phyloP scores from a whole-genome alignment of 2,329 filamentous ascomycete genomes.

The Aureobasidium sp. region DNA sequence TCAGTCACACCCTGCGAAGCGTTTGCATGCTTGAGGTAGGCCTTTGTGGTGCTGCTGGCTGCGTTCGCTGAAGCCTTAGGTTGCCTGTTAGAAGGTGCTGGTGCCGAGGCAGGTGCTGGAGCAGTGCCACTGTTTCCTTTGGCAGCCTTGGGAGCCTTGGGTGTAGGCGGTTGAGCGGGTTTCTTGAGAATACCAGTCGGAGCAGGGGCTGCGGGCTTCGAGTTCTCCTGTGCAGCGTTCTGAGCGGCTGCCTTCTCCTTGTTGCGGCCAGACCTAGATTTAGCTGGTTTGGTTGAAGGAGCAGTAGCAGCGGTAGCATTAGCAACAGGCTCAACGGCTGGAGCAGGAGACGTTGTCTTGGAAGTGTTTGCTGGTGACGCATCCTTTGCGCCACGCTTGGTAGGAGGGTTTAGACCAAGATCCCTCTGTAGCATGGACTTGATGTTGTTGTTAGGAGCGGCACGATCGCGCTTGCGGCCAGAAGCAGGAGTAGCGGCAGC shows the following conservation, averaged over 20 bases:
- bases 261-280: constrained; percentile 4
- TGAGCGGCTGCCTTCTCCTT: constrained; percentile 11
- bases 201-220: constrained; percentile 12
- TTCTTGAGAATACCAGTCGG: constrained; percentile 33
- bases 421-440: constrained; percentile 53
- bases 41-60: constrained; percentile 38
- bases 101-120: constrained; percentile 11
- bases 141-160: constrained; percentile 11
- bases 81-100: constrained; percentile 6
- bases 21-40: constrained; percentile 52
- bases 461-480: constrained; percentile 46
- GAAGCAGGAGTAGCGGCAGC: constrained; percentile 18
- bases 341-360: not conserved
- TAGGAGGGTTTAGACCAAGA: constrained; percentile 43
- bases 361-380: constrained; percentile 14
- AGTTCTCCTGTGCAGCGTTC: constrained; percentile 1
- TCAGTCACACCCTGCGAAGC: constrained; percentile 89
- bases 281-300: constrained; percentile 1
- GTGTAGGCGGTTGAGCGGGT: constrained; percentile 16
- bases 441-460: constrained; percentile 35
- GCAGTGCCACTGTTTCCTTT: constrained; percentile 9
- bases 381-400: constrained; percentile 25
- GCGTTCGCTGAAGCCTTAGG: constrained; percentile 8
- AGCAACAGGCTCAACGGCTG: constrained; percentile 2
- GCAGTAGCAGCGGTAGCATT: not conserved